Evolutionary conservation across 1,284 basidiomycete genomes (phyloP).

Genomic region (Cutaneotrichosporon cutaneum): DNA sequence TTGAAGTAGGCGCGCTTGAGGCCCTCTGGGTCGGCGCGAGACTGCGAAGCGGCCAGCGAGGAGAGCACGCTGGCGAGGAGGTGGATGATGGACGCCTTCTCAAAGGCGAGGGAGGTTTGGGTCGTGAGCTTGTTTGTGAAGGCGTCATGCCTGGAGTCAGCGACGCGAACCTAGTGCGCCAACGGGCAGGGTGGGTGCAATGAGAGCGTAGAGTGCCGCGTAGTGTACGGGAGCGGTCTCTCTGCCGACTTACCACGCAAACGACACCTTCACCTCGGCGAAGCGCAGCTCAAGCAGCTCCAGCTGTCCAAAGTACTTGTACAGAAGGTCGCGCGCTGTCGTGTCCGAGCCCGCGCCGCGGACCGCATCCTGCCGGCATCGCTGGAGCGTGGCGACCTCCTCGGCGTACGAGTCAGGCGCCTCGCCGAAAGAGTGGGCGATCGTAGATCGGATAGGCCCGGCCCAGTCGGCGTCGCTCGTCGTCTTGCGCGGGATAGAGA

Average conservation of each 20-base stretch:
- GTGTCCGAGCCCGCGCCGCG: conserved; percentile 89
- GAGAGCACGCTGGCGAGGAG: conserved; percentile 94
- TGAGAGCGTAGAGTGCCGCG: too few species aligned
- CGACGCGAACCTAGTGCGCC: too few species aligned
- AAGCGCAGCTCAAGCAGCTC: conserved; percentile 96
- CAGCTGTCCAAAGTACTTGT: conserved; percentile 99
- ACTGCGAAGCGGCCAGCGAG: conserved; percentile 75
- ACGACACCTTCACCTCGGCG: conserved; percentile 91
- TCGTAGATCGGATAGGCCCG: conserved; percentile 76
- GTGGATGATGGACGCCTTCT: conserved; percentile 97
- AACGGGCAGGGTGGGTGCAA: too few species aligned
- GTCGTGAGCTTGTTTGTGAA: conserved; percentile 91
- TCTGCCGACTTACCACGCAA: conserved; percentile 65
- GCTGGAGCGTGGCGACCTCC: conserved; percentile 78
- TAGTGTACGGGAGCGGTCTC: not conserved
- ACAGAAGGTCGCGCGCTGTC: conserved; percentile 90
- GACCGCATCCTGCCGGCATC: conserved; percentile 92
- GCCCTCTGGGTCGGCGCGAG: conserved; percentile 72
- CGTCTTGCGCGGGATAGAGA: conserved; percentile 58
- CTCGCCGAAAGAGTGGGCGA: conserved; percentile 91
- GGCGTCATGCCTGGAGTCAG: conserved; percentile 70
- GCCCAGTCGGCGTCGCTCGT: conserved; percentile 79
- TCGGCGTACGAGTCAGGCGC: conserved; percentile 79
- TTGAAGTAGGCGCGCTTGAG: conserved; percentile 92
- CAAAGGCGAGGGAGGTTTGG: conserved; percentile 94